phyloP scores from a whole-genome alignment of 2,329 filamentous ascomycete genomes.

The Trichophaea hybrida region DNA sequence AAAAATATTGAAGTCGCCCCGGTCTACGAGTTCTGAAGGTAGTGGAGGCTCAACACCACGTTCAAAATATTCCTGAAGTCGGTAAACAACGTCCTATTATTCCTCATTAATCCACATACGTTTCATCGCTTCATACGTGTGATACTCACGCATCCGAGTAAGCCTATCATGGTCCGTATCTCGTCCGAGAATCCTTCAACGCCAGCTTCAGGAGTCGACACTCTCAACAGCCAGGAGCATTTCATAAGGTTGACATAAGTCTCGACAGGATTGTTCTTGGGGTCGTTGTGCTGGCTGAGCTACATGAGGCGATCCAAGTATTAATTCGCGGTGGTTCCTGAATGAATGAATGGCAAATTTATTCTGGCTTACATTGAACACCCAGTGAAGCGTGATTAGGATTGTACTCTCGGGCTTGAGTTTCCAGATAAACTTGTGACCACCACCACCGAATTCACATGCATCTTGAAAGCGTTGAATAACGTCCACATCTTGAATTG shows the following conservation, averaged over 20 bases:
- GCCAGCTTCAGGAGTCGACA: constrained; percentile 4
- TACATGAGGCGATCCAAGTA: not conserved
- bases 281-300: constrained; percentile 3
- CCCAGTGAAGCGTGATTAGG: constrained; percentile 13
- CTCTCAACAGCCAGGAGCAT: constrained; percentile 5
- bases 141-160: constrained; percentile 6
- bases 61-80: constrained; percentile 5
- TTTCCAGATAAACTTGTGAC: constrained; percentile 6
- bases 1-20: constrained; percentile 5
- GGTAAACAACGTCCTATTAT: constrained; percentile 5
- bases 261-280: constrained; percentile 1
- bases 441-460: constrained; percentile 7
- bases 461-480: constrained; percentile 6
- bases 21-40: constrained; percentile 2
- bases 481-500: constrained; percentile 3
- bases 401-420: constrained; percentile 13
- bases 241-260: constrained; percentile 9
- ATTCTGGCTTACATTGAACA: constrained; percentile 3
- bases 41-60: not conserved
- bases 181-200: constrained; percentile 7
- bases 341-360: not conserved
- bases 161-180: constrained; percentile 3
- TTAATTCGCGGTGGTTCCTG: not conserved
- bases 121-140: not conserved
- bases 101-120: not conserved